Evolutionary conservation across 2,329 filamentous ascomycete genomes (phyloP), one percentile per base, ranked within the genome.

Genomic region (Trichoderma sp.): DNA sequence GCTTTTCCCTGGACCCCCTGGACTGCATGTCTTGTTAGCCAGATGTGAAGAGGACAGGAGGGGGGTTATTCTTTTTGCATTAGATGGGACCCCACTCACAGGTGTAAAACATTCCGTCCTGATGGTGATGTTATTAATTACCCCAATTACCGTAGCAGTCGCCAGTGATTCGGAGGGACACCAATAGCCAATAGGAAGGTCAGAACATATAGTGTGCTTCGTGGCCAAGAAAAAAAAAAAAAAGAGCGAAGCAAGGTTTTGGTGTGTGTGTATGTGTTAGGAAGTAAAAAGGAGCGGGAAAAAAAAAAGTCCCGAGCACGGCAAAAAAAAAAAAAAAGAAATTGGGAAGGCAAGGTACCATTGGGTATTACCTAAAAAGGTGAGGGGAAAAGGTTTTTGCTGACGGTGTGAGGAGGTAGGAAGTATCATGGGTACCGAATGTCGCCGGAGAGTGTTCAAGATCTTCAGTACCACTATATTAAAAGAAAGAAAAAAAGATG

Each of bases 51-150:
- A 50, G 4, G 1, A 25, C 7, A 17, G 32, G 53, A 32, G 9
- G n/a, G n/a, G 7, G 12, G 39, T 5, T n/a, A n/a, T n/a, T n/a
- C n/a, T n/a, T 45, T 48, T 34, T 27, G 29, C 27, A 25, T 34
- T 34, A 22, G 13, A 32, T 50, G 57, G 29, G 35, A 54, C 61
- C 56, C 50, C 61, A 64, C 61, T 13, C 35, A 64, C 61, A 64
- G 6, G 61, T 64, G 61, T 64, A 64, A 27, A 64, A 64, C 61
- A 64, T 64, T 22, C 22, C 15, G 45, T 63, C 29, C 29, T n/a
- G 42, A 61, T 50, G 7, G 32, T 37, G 32, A 54, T 54, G 34
- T 17, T 17, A 5, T 0, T 37, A 29, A 29, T 59, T 9, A 34
- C 29, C 42, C 29, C 42, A 50, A 61, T 27, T 19, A 25, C 58